Conservation (phyloP, 306 rosid genomes). For the Urtica urens region DNA sequence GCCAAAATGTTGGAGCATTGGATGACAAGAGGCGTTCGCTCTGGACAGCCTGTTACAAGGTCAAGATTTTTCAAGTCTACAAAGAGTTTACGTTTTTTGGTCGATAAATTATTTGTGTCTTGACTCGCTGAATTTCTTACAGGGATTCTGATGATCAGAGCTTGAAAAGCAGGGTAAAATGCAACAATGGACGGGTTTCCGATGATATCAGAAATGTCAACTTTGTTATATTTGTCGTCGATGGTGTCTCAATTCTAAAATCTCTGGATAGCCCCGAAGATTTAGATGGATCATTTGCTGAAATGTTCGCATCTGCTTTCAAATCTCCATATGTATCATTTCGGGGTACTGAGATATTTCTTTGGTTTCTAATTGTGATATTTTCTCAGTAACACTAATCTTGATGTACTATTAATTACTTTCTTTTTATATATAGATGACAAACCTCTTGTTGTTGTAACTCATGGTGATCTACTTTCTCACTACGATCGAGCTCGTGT, state of each 20-base stretch:
- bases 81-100: slow-evolving; percentile 7
- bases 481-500: slow-evolving; percentile 47
- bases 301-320: slow-evolving; percentile 45
- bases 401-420: too few relatives aligned
- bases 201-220: slow-evolving; percentile 46
- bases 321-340: slow-evolving; percentile 54
- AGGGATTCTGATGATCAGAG: slow-evolving; percentile 44
- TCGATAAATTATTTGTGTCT: slow-evolving; percentile 5
- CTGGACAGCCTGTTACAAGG: slow-evolving; percentile 69
- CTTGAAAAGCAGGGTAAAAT: slow-evolving; percentile 34
- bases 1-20: slow-evolving; percentile 35
- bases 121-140: slow-evolving; percentile 20
- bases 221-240: slow-evolving; percentile 56
- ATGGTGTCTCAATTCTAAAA: slow-evolving; percentile 54
- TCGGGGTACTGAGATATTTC: slow-evolving; percentile 39
- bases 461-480: slow-evolving; percentile 88
- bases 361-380: neutral
- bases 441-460: slow-evolving; percentile 63
- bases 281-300: slow-evolving; percentile 21
- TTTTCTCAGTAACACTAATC: neutral
- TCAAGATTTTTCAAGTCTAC: slow-evolving; percentile 22
- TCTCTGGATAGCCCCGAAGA: slow-evolving; percentile 33
- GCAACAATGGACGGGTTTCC: slow-evolving; percentile 27
- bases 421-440: slow-evolving; percentile 45
- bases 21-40: slow-evolving; percentile 71